phyloP scores from a whole-genome alignment of 257 asterid species.

The Striga asiatica region DNA sequence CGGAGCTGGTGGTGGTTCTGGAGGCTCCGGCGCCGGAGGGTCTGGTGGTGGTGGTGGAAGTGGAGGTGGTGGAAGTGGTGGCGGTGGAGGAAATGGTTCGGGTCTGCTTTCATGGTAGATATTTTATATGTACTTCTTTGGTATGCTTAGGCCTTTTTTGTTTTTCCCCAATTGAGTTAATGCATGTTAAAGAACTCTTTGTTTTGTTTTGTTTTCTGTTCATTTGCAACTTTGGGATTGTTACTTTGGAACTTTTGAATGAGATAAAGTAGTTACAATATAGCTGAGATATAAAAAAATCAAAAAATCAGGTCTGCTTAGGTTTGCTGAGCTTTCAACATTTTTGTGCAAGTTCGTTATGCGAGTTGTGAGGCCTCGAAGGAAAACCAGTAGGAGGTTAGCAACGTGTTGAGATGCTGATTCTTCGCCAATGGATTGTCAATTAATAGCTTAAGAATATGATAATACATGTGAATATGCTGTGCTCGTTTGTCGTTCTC shows the following conservation, averaged over 20 bases:
- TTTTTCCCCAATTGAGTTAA: background rate
- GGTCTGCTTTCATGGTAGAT: conserved; percentile 61
- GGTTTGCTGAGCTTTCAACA: too few species aligned
- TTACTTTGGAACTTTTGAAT: background rate
- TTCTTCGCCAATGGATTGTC: too few species aligned
- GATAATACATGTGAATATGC: too few species aligned
- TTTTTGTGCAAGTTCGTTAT: too few species aligned
- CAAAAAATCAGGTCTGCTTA: conserved; percentile 6
- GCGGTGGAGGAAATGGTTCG: conserved; percentile 39
- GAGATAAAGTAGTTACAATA: too few species aligned
- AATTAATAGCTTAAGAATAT: too few species aligned
- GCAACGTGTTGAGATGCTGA: too few species aligned
- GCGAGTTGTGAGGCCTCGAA: too few species aligned
- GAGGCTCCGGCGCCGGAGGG: conserved; percentile 46
- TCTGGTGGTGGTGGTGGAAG: conserved; percentile 36
- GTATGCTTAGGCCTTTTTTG: too few species aligned
- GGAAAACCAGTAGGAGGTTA: too few species aligned
- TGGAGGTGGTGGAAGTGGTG: conserved; percentile 24
- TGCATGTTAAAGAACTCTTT: background rate
- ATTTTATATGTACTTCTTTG: background rate
- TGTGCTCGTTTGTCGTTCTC: too few species aligned
- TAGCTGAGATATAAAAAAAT: too few species aligned
- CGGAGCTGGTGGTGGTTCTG: conserved; percentile 38
- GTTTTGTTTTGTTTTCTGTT: background rate
- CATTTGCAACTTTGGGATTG: background rate